A percentile compares a stretch with the other conserved stretches of the same genome.
phyloP scores from a whole-genome alignment of 2,329 filamentous ascomycete species.

The Alternaria ventricosa region DNA sequence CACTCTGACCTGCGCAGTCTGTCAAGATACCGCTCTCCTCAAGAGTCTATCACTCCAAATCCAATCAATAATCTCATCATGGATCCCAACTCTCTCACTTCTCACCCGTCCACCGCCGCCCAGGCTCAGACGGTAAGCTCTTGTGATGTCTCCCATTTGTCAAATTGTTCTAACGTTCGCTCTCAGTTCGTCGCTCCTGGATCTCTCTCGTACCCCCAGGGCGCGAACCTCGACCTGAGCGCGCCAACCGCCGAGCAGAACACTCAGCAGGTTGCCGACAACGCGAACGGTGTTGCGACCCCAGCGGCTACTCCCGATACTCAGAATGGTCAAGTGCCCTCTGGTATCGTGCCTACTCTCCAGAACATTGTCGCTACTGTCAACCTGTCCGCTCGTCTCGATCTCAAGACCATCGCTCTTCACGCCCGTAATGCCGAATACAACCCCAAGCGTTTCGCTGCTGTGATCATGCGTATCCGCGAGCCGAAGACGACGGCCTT shows the following conservation, averaged over 20 bases:
- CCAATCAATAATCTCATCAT: constrained; percentile 61
- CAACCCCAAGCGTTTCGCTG: constrained; percentile 98
- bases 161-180: constrained; percentile 30
- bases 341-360: constrained; percentile 65
- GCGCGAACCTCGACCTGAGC: constrained; percentile 77
- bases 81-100: constrained; percentile 77
- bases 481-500: constrained; percentile 98
- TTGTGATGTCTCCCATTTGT: constrained; percentile 27
- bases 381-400: constrained; percentile 97
- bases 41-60: constrained; percentile 36
- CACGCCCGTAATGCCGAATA: constrained; percentile 99
- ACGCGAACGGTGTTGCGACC: constrained; percentile 76
- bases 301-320: constrained; percentile 87
- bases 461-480: constrained; percentile 99
- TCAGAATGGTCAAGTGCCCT: constrained; percentile 68
- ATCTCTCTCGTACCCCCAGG: constrained; percentile 87
- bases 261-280: constrained; percentile 58
- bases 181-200: constrained; percentile 77
- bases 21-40: constrained; percentile 38
- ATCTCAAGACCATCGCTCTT: constrained; percentile 97
- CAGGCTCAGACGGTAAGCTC: constrained; percentile 78
- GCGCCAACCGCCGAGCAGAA: constrained; percentile 78
- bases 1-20: constrained; percentile 45
- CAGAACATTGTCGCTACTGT: constrained; percentile 96
- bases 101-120: constrained; percentile 86